Evolutionary conservation across 768 basidiomycete species (phyloP).

Genomic region (Epithele typhae): DNA sequence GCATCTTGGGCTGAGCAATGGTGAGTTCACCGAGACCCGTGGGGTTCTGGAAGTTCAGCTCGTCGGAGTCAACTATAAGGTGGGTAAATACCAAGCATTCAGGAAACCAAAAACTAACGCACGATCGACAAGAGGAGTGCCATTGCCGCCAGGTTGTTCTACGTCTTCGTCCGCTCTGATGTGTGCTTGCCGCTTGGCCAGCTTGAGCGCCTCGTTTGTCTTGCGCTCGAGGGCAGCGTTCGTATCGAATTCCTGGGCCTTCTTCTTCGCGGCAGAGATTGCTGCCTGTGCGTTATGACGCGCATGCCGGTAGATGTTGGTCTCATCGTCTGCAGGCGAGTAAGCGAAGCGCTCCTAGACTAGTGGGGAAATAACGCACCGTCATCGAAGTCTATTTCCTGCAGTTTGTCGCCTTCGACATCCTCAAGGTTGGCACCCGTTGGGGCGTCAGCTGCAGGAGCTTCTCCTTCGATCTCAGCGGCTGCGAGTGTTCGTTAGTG

Average conservation of each 20-base stretch:
- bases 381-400: conserved; percentile 88
- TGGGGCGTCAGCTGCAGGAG: conserved; percentile 38
- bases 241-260: conserved; percentile 82
- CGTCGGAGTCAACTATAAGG: conserved; percentile 81
- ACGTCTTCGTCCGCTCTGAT: conserved; percentile 40
- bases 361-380: conserved; percentile 44
- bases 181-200: conserved; percentile 53
- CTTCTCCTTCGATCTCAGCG: conserved; percentile 68
- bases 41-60: conserved; percentile 99
- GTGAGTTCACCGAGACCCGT: conserved; percentile 83
- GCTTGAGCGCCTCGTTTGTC: conserved; percentile 69
- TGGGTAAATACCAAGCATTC: not conserved
- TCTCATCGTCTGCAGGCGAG: conserved; percentile 66
- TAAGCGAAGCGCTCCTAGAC: not conserved
- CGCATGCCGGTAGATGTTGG: conserved; percentile 82
- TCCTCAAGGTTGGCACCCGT: conserved; percentile 57
- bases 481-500: conserved; percentile 39
- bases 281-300: conserved; percentile 88
- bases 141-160: conserved; percentile 22
- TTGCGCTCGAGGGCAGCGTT: conserved; percentile 79
- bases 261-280: conserved; percentile 68
- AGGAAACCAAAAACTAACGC: conserved; percentile 26
- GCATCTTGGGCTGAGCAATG: conserved; percentile 90
- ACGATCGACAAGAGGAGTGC: conserved; percentile 68
- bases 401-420: conserved; percentile 46